Evolutionary conservation across 345 rosid species (phyloP).

Genomic region (Populus ilicifolia): DNA sequence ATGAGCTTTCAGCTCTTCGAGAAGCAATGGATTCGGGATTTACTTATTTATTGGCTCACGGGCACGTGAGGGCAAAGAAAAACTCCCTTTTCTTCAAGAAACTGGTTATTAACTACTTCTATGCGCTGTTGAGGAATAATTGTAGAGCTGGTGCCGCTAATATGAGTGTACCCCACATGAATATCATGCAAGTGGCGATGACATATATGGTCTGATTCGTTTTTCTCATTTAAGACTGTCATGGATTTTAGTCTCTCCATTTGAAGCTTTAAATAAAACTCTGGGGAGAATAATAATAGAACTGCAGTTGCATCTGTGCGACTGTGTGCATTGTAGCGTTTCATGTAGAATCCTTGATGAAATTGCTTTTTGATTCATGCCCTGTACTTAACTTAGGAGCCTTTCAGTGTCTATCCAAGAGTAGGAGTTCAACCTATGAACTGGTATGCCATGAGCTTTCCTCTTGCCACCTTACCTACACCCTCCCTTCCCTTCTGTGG

Average conservation of each 20-base stretch:
- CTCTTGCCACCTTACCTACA: no score
- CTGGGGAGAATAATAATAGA: background rate
- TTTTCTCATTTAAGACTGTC: background rate
- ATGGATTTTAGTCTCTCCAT: background rate
- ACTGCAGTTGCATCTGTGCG: background rate
- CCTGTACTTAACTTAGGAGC: background rate
- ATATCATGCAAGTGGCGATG: constrained; percentile 79
- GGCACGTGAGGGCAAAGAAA: constrained; percentile 82
- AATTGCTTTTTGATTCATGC: background rate
- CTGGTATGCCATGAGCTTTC: no score
- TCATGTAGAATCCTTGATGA: background rate
- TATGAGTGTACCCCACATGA: constrained; percentile 82
- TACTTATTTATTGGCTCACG: constrained; percentile 74
- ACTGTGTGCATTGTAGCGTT: background rate
- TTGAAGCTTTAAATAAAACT: background rate
- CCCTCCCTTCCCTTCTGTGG: no score
- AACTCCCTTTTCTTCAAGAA: constrained; percentile 77
- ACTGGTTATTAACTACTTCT: constrained; percentile 85
- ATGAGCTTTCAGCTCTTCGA: constrained; percentile 72
- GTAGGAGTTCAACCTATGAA: no score
- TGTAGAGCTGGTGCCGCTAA: constrained; percentile 85
- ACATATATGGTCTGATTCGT: constrained; percentile 71
- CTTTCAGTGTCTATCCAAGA: no score
- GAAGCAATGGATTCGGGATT: constrained; percentile 86
- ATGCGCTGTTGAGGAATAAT: constrained; percentile 71